Percentiles rank a stretch among this genome's conserved stretches.
Conservation (phyloP, 2,329 filamentous ascomycete species). For the Penicillium polonicum region DNA sequence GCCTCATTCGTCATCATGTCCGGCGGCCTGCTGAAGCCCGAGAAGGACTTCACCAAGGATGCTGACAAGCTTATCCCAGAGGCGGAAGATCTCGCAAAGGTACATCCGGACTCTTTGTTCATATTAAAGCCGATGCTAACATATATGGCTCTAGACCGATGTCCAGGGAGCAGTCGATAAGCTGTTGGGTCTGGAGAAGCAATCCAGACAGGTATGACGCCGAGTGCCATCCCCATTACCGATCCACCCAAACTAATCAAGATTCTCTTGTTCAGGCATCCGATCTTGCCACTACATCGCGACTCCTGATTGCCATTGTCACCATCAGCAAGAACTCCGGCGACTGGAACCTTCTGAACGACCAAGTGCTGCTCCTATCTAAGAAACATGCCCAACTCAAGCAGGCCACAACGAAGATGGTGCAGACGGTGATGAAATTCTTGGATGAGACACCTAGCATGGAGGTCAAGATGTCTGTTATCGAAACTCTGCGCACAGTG, state of each 20-base stretch:
- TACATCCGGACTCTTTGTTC: constrained; percentile 40
- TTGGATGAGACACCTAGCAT: constrained; percentile 79
- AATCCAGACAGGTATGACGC: constrained; percentile 79
- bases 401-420: constrained; percentile 98
- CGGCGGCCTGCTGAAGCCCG: constrained; percentile 80
- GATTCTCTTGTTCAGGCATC: constrained; percentile 63
- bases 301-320: constrained; percentile 81
- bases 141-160: constrained; percentile 51
- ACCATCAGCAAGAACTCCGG: constrained; percentile 90
- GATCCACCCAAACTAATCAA: constrained; percentile 5
- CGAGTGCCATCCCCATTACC: constrained; percentile 13
- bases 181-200: constrained; percentile 87
- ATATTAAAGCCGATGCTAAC: constrained; percentile 19
- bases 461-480: constrained; percentile 87
- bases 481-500: constrained; percentile 91
- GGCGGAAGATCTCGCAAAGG: constrained; percentile 84
- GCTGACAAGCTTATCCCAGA: constrained; percentile 88
- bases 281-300: constrained; percentile 91
- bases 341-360: constrained; percentile 93
- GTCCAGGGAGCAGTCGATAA: constrained; percentile 89
- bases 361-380: constrained; percentile 90
- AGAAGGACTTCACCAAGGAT: constrained; percentile 99
- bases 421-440: constrained; percentile 92
- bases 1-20: constrained; percentile 62
- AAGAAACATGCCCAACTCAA: constrained; percentile 99